Conservation (phyloP, 306 rosid genomes). For the Sechiopsis laciniata region DNA sequence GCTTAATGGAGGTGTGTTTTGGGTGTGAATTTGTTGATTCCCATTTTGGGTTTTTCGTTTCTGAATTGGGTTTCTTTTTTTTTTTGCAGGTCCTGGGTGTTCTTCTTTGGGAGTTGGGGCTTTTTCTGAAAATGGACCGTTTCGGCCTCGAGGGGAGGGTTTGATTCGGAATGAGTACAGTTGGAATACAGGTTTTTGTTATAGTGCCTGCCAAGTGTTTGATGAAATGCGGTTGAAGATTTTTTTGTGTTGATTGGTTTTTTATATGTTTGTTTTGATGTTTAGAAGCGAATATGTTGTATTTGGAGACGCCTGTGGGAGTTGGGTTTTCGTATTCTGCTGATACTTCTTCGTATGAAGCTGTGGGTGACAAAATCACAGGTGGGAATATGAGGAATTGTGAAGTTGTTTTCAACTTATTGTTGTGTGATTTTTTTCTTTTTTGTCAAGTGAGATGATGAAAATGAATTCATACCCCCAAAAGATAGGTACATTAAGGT, state of each 20-base stretch:
- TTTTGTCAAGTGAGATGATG: constrained; percentile 5
- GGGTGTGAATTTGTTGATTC: background rate
- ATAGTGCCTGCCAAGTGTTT: background rate
- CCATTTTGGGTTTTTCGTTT: constrained; percentile 11
- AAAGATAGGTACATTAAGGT: constrained; percentile 6
- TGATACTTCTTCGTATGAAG: constrained; percentile 39
- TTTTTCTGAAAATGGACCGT: constrained; percentile 55
- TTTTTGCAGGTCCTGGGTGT: constrained; percentile 50
- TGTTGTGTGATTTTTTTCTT: background rate
- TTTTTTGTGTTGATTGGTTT: background rate
- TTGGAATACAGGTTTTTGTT: constrained; percentile 43
- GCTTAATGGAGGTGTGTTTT: constrained; percentile 54
- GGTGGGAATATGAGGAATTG: constrained; percentile 23
- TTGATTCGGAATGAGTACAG: constrained; percentile 39
- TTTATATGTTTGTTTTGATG: constrained; percentile 4
- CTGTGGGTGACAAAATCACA: constrained; percentile 47
- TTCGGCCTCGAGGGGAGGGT: constrained; percentile 44
- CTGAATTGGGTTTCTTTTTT: background rate
- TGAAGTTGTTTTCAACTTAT: background rate
- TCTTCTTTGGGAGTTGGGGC: constrained; percentile 63
- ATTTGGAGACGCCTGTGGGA: constrained; percentile 52
- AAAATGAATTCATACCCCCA: background rate
- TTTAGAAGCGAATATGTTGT: constrained; percentile 57
- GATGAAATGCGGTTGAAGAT: constrained; percentile 4
- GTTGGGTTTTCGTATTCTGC: constrained; percentile 52